Conservation (phyloP, 441 rosid genomes). For the Euphorbia corollata region DNA sequence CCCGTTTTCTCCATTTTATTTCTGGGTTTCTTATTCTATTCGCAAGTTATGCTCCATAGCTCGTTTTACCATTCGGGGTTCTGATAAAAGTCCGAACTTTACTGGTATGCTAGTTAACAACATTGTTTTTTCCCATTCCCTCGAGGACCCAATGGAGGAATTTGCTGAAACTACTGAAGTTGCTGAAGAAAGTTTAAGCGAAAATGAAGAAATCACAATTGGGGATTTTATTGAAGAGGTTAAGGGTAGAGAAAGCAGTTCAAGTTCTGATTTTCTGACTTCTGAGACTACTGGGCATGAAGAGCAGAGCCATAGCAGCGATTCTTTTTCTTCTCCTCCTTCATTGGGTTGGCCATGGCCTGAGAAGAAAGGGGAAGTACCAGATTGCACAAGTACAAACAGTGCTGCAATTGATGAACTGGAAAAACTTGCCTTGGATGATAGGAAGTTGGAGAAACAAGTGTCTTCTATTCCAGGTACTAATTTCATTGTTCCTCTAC, state of each 20-base stretch:
- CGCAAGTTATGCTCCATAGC: conserved; percentile 29
- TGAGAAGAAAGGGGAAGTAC: conserved; percentile 27
- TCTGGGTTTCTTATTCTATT: conserved; percentile 42
- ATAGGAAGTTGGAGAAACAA: conserved; percentile 36
- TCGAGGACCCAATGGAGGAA: conserved; percentile 40
- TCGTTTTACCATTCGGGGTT: conserved; percentile 28
- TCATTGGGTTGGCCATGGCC: conserved; percentile 66
- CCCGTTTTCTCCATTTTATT: conserved; percentile 25
- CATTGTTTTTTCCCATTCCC: conserved; percentile 36
- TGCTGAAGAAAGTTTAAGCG: conserved; percentile 21
- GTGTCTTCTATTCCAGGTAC: conserved; percentile 59
- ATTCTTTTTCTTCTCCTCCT: conserved; percentile 49
- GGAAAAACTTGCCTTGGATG: conserved; percentile 33
- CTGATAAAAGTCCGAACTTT: conserved; percentile 26
- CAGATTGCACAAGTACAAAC: conserved; percentile 33
- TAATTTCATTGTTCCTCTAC: background rate
- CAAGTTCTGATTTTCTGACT: conserved; percentile 64
- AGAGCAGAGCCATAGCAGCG: conserved; percentile 57
- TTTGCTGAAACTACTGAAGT: conserved; percentile 27
- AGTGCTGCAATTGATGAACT: conserved; percentile 25
- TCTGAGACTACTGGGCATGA: conserved; percentile 55
- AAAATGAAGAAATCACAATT: conserved; percentile 31
- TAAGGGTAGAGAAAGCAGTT: conserved; percentile 52
- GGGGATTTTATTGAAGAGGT: conserved; percentile 44
- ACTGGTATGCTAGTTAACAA: conserved; percentile 45